Evolutionary conservation across 164 flowering plant genomes (phyloP).

Genomic region (Tinospora cordifolia): DNA sequence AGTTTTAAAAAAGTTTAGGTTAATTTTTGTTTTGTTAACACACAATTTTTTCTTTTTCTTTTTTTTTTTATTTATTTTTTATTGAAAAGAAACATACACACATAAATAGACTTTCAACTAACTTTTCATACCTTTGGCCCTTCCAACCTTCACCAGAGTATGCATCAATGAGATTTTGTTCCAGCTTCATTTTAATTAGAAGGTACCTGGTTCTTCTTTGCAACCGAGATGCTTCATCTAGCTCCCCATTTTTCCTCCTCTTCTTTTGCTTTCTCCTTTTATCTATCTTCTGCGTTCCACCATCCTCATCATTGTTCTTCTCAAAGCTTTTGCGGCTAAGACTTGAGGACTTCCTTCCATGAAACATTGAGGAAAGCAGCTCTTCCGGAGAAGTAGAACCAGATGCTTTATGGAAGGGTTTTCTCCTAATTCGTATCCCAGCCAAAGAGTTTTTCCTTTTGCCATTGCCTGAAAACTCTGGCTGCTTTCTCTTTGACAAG

Average conservation of each 20-base stretch:
- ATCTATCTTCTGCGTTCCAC: slow-evolving; percentile 21
- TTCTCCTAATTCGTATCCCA: slow-evolving; percentile 19
- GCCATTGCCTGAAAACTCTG: slow-evolving; percentile 18
- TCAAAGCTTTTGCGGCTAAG: slow-evolving; percentile 19
- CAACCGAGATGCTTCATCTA: slow-evolving; percentile 73
- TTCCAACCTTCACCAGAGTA: slow-evolving; percentile 97
- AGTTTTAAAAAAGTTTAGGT: neutral
- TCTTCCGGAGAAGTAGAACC: slow-evolving; percentile 27
- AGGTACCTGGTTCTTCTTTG: slow-evolving; percentile 83
- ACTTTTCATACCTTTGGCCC: slow-evolving; percentile 73
- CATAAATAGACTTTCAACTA: neutral
- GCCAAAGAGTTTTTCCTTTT: slow-evolving; percentile 14
- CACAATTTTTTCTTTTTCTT: no score
- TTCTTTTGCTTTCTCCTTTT: slow-evolving; percentile 41
- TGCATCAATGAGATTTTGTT: slow-evolving; percentile 94
- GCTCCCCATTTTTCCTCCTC: slow-evolving; percentile 35
- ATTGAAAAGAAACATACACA: no score
- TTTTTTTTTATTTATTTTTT: no score
- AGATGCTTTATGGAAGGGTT: slow-evolving; percentile 16
- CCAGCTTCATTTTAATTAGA: slow-evolving; percentile 77
- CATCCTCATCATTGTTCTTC: slow-evolving; percentile 22
- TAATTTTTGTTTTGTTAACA: no score
- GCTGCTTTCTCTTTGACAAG: slow-evolving; percentile 23
- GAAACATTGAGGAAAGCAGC: slow-evolving; percentile 18
- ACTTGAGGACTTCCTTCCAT: slow-evolving; percentile 17